These are phyloP conservation scores for Grosmannia huntii DNA, from an alignment of 2,329 filamentous ascomycete genomes.

Conservation along the genomic window DNA sequence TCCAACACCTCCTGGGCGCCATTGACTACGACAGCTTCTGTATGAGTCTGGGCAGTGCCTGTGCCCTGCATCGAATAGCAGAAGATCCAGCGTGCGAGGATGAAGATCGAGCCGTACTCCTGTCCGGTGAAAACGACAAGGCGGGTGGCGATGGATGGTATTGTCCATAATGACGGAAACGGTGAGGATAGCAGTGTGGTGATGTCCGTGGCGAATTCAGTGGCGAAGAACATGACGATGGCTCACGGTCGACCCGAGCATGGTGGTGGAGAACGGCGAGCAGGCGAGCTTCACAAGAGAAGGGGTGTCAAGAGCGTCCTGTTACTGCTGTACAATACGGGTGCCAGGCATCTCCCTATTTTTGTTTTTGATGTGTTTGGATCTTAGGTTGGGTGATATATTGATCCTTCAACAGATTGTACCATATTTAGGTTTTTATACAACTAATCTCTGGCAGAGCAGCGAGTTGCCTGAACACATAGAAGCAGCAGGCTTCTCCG, in stretches of 20 bases:
- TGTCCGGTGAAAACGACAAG: background rate
- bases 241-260: constrained; percentile 14
- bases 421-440: no score
- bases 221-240: background rate
- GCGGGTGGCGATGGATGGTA: background rate
- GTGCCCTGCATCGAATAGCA: constrained; percentile 20
- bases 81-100: constrained; percentile 18
- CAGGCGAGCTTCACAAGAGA: constrained; percentile 12
- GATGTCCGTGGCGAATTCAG: background rate
- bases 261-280: constrained; percentile 20
- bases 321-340: no score
- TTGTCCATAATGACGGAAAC: no score
- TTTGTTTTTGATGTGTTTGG: no score
- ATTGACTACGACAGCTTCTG: constrained; percentile 21
- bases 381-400: no score
- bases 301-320: background rate
- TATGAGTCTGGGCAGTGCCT: constrained; percentile 16
- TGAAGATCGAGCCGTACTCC: constrained; percentile 25
- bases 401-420: no score
- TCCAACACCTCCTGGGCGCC: constrained; percentile 20
- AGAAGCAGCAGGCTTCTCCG: background rate
- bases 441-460: no score
- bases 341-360: no score
- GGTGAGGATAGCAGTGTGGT: no score
- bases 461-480: no score